These are phyloP conservation scores for Claviceps maximensis DNA, from an alignment of 2,329 filamentous ascomycete genomes.

Conservation along the genomic window DNA sequence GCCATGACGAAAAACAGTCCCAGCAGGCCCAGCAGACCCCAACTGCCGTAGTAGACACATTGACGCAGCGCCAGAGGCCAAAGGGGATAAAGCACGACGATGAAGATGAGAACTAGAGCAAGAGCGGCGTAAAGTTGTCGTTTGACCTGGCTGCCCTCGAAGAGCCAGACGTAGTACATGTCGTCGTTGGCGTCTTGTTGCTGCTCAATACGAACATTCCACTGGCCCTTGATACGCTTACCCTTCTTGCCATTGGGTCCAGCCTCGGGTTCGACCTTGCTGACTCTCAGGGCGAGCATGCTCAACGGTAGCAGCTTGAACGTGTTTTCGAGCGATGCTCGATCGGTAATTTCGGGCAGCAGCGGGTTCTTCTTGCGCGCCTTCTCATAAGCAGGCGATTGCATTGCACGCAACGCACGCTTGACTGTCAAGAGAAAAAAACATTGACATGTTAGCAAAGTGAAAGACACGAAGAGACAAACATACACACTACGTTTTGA, in stretches of 20 bases:
- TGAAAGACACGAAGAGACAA: background rate
- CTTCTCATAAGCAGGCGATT: constrained; percentile 83
- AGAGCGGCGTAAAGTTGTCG: constrained; percentile 82
- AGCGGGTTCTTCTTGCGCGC: constrained; percentile 79
- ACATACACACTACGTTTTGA: background rate
- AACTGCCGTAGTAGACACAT: constrained; percentile 94
- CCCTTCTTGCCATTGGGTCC: constrained; percentile 52
- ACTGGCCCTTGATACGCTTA: constrained; percentile 89
- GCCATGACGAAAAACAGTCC: constrained; percentile 96
- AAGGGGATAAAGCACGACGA: constrained; percentile 85
- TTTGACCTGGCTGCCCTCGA: constrained; percentile 87
- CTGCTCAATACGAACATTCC: constrained; percentile 90
- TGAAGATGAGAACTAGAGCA: constrained; percentile 71
- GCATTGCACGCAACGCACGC: constrained; percentile 78
- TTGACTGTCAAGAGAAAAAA: constrained; percentile 55
- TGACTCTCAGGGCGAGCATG: constrained; percentile 81
- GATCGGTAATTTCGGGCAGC: constrained; percentile 77
- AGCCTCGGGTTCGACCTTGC: constrained; percentile 58
- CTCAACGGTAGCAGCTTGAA: constrained; percentile 94
- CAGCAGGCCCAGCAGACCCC: constrained; percentile 80
- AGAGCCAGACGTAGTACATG: constrained; percentile 94
- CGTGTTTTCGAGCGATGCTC: constrained; percentile 75
- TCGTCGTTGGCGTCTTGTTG: constrained; percentile 82
- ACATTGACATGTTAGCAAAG: background rate
- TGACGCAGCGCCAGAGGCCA: constrained; percentile 87